phyloP scores from a whole-genome alignment of 768 basidiomycete species.

The Suillus tomentosus region DNA sequence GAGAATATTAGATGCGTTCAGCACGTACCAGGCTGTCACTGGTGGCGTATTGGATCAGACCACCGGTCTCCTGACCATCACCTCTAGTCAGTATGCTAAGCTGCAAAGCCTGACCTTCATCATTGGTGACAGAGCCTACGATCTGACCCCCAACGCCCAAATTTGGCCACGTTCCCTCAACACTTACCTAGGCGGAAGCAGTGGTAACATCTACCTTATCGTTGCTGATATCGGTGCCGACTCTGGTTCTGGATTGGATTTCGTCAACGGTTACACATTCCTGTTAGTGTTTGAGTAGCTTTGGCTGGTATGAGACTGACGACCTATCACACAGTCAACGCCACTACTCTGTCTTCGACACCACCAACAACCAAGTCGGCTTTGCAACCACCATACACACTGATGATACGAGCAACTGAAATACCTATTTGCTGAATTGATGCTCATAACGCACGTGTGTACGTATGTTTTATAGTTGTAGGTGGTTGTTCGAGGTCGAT shows the following conservation, averaged over 20 bases:
- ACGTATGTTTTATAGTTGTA: neutral
- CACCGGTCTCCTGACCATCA: constrained; percentile 34
- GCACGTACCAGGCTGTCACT: constrained; percentile 25
- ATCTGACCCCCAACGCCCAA: constrained; percentile 31
- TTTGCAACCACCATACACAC: constrained; percentile 43
- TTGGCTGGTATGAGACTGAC: constrained; percentile 11
- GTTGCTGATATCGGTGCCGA: constrained; percentile 23
- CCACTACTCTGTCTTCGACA: constrained; percentile 46
- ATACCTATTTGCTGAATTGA: neutral
- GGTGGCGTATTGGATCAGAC: constrained; percentile 27
- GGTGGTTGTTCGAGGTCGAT: neutral
- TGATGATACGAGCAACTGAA: constrained; percentile 13
- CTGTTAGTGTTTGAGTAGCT: constrained; percentile 18
- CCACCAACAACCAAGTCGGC: constrained; percentile 39
- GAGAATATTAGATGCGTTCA: constrained; percentile 25
- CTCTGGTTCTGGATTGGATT: constrained; percentile 25
- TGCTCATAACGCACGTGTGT: neutral
- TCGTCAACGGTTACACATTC: constrained; percentile 25
- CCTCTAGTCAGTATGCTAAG: constrained; percentile 25
- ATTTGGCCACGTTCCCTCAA: constrained; percentile 38
- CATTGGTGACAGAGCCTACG: constrained; percentile 24
- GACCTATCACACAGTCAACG: constrained; percentile 32
- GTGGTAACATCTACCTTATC: constrained; percentile 31
- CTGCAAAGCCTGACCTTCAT: constrained; percentile 30
- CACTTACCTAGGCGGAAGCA: constrained; percentile 27